These are phyloP conservation scores for Fusarium phyllophilum DNA, from an alignment of 2,329 filamentous ascomycete species.

Conservation along the genomic window DNA sequence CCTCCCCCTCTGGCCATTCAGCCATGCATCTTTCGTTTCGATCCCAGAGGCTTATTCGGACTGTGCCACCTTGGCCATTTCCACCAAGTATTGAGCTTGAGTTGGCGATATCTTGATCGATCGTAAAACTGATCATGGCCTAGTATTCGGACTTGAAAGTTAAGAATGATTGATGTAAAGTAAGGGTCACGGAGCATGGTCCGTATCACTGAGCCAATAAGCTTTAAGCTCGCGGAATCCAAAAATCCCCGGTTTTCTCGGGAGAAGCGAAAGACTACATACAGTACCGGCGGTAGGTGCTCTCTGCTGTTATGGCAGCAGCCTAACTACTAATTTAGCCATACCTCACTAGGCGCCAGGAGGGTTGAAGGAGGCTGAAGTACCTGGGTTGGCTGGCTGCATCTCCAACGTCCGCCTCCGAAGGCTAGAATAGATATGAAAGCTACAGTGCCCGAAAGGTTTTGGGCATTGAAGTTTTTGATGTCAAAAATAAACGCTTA, in stretches of 20 bases:
- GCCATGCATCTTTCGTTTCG: conserved; percentile 16
- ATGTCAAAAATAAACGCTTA: background rate
- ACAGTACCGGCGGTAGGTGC: too few species aligned
- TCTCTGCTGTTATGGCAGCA: background rate
- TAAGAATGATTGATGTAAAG: background rate
- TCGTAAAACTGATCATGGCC: background rate
- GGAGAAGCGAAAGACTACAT: background rate
- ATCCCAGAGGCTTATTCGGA: conserved; percentile 11
- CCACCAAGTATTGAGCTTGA: background rate
- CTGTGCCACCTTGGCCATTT: conserved; percentile 11
- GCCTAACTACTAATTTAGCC: background rate
- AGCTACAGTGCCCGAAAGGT: conserved; percentile 1
- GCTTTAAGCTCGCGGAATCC: background rate
- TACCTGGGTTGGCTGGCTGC: background rate
- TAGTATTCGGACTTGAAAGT: background rate
- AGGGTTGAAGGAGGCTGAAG: conserved; percentile 9
- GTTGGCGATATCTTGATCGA: background rate
- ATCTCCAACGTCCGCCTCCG: conserved; percentile 3
- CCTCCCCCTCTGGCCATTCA: conserved; percentile 6
- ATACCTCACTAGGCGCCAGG: background rate
- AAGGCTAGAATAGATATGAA: background rate
- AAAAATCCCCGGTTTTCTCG: background rate
- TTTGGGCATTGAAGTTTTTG: conserved; percentile 4
- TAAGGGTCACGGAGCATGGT: background rate
- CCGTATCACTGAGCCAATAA: conserved; percentile 1